Evolutionary conservation across 23 red algal genomes (phyloP).

Genomic region (Gracilariopsis chorda): DNA sequence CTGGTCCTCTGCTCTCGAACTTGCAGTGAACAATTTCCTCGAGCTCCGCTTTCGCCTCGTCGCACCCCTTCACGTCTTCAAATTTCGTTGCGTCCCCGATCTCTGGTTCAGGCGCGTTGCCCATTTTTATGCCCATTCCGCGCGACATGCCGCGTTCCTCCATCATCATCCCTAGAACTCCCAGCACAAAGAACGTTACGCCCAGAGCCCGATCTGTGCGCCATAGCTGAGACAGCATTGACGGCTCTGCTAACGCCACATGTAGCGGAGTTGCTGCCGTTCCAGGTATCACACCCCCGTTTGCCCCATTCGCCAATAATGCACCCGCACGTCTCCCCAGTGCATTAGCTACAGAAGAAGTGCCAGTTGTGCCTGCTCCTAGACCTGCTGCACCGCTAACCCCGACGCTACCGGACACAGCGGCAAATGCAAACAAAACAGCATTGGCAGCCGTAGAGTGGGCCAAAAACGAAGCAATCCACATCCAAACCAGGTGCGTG

Average conservation of each 20-base stretch:
- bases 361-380: not conserved
- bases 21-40: slow-evolving; percentile 97
- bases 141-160: slow-evolving; percentile 89
- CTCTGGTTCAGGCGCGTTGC: slow-evolving; percentile 85
- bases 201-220: slow-evolving; percentile 80
- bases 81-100: slow-evolving; percentile 63
- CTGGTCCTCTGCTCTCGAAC: no score
- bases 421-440: no score
- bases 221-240: slow-evolving; percentile 85
- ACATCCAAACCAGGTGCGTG: no score
- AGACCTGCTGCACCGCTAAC: not conserved
- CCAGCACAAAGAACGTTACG: slow-evolving; percentile 85
- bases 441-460: no score
- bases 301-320: not conserved
- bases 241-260: slow-evolving; percentile 92
- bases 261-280: slow-evolving; percentile 68
- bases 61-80: slow-evolving; percentile 98
- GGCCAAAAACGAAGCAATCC: no score
- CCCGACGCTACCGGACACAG: not conserved
- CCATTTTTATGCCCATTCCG: slow-evolving; percentile 80
- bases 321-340: not conserved
- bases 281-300: no score
- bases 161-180: slow-evolving; percentile 86
- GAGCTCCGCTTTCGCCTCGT: slow-evolving; percentile 98
- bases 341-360: not conserved